These are phyloP conservation scores for Nannizziopsis arthrosporioides DNA, from an alignment of 2,329 filamentous ascomycete species.

Conservation along the genomic window DNA sequence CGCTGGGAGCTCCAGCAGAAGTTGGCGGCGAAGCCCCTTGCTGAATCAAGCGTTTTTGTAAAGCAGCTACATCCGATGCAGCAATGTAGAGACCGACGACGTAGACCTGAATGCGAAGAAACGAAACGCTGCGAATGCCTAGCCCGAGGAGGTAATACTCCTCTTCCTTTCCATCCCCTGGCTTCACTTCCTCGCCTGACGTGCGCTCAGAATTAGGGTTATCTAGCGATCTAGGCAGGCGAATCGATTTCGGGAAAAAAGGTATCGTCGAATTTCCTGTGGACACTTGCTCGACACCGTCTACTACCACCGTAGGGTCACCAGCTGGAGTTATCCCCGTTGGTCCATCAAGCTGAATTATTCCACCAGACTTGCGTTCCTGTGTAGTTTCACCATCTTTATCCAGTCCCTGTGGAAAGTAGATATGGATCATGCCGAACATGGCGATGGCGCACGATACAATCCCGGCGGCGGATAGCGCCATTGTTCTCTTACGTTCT, in stretches of 20 bases:
- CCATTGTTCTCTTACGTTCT: conserved; percentile 24
- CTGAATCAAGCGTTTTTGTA: conserved; percentile 67
- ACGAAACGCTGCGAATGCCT: conserved; percentile 80
- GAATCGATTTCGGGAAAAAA: conserved; percentile 62
- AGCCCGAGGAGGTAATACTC: conserved; percentile 82
- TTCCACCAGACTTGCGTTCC: conserved; percentile 8
- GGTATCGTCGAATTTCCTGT: conserved; percentile 74
- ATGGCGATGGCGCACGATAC: conserved; percentile 30
- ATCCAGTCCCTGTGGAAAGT: conserved; percentile 17
- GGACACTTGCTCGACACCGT: conserved; percentile 61
- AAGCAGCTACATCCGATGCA: conserved; percentile 63
- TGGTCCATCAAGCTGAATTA: conserved; percentile 33
- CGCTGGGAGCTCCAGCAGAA: conserved; percentile 19
- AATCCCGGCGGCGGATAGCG: conserved; percentile 29
- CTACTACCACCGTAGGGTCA: conserved; percentile 33
- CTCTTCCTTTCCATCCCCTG: conserved; percentile 39
- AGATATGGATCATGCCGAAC: conserved; percentile 32
- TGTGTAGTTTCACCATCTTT: conserved; percentile 4
- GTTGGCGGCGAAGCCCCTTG: conserved; percentile 42
- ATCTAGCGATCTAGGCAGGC: conserved; percentile 42
- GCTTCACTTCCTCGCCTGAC: conserved; percentile 29
- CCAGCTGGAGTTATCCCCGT: conserved; percentile 25
- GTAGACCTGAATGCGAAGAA: conserved; percentile 84
- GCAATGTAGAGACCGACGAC: conserved; percentile 87
- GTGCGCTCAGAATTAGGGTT: conserved; percentile 21